These are phyloP conservation scores for Fusarium sp. DNA, from an alignment of 2,329 filamentous ascomycete species.

Conservation along the genomic window DNA sequence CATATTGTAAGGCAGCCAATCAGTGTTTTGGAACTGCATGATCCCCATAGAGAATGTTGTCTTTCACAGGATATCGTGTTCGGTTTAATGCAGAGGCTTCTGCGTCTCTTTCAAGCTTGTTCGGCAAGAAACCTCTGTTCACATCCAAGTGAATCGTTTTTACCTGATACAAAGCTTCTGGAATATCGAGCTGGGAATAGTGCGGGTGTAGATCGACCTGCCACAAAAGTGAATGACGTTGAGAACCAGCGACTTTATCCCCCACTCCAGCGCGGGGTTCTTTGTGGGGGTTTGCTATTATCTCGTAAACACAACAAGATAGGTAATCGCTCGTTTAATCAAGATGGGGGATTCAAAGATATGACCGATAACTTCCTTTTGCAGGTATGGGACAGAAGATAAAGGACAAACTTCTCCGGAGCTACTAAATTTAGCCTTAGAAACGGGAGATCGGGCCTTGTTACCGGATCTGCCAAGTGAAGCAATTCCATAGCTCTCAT, in stretches of 20 bases:
- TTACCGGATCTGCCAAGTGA: constrained; percentile 24
- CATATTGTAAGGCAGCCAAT: constrained; percentile 18
- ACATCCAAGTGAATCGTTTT: not conserved
- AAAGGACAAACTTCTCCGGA: not conserved
- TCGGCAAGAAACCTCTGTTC: not conserved
- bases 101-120: not conserved
- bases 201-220: not conserved
- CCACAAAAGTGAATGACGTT: not conserved
- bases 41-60: not conserved
- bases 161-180: not conserved
- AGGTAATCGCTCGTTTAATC: not conserved
- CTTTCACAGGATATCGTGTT: not conserved
- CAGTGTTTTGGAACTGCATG: not conserved
- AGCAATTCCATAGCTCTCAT: constrained; percentile 16
- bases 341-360: not conserved
- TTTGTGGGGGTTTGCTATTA: not conserved
- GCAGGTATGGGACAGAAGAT: too few relatives aligned
- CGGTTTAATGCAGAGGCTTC: too few relatives aligned
- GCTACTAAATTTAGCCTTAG: constrained; percentile 1
- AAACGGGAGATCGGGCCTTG: not conserved
- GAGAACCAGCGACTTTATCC: not conserved
- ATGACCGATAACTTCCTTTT: not conserved
- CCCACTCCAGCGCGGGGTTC: constrained; percentile 1
- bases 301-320: not conserved
- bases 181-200: constrained; percentile 1